phyloP scores from a whole-genome alignment of 805 yeast species.

The Lipomyces sp. region DNA sequence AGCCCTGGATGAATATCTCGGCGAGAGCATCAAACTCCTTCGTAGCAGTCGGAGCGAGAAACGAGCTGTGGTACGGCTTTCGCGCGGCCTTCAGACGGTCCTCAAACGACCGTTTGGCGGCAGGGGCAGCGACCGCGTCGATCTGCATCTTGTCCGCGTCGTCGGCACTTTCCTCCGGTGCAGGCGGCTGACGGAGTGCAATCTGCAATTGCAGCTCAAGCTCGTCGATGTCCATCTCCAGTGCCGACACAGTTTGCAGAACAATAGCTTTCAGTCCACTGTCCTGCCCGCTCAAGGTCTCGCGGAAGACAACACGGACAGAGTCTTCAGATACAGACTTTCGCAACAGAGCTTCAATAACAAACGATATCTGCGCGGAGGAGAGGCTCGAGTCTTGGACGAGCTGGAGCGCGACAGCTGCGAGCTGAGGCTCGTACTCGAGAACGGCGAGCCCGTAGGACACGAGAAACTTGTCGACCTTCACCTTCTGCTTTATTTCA shows the following conservation, averaged over 20 bases:
- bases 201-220: slow-evolving; percentile 29
- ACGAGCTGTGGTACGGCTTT: slow-evolving; percentile 7
- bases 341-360: slow-evolving; percentile 8
- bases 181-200: slow-evolving; percentile 15
- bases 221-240: slow-evolving; percentile 27
- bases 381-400: slow-evolving; percentile 5
- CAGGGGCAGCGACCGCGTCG: slow-evolving; percentile 38
- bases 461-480: slow-evolving; percentile 46
- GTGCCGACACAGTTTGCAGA: slow-evolving; percentile 20
- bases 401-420: slow-evolving; percentile 13
- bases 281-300: slow-evolving; percentile 1
- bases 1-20: slow-evolving; percentile 17
- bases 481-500: slow-evolving; percentile 32
- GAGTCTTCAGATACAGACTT: slow-evolving; percentile 1
- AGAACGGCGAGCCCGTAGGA: slow-evolving; percentile 46
- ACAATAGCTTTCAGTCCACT: slow-evolving; percentile 14
- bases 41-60: slow-evolving; percentile 19
- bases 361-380: slow-evolving; percentile 3
- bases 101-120: slow-evolving; percentile 4
- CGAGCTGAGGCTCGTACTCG: slow-evolving; percentile 42
- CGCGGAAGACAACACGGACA: neutral
- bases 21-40: slow-evolving; percentile 17
- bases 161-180: neutral
- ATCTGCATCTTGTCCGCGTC: slow-evolving; percentile 29
- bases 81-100: slow-evolving; percentile 11